Evolutionary conservation across 1,139 yeast genomes (phyloP).

Genomic region (Kurtzmaniella quercitrusa): DNA sequence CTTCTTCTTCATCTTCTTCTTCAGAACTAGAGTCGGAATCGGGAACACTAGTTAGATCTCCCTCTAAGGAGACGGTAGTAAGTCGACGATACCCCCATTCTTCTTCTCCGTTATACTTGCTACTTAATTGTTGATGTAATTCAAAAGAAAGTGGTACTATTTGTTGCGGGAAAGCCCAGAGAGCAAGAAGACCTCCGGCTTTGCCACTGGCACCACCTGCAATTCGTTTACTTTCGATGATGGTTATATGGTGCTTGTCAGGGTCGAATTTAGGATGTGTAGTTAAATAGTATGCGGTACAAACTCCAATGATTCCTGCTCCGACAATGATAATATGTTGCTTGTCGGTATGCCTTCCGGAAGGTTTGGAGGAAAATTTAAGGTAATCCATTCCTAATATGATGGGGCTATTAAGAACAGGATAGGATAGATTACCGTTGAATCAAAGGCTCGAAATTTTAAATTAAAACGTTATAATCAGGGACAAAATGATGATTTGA

Average conservation of each 20-base stretch:
- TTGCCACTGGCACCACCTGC: slow-evolving; percentile 98
- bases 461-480: no score
- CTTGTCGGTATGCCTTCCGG: slow-evolving; percentile 57
- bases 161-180: slow-evolving; percentile 97
- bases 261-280: slow-evolving; percentile 78
- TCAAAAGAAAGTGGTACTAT: slow-evolving; percentile 85
- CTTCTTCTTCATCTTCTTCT: slow-evolving; percentile 13
- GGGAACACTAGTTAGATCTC: slow-evolving; percentile 49
- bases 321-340: slow-evolving; percentile 76
- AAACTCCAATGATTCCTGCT: slow-evolving; percentile 95
- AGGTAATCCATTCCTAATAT: slow-evolving; percentile 22
- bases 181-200: slow-evolving; percentile 91
- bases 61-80: slow-evolving; percentile 84
- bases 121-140: slow-evolving; percentile 79
- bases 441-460: no score
- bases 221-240: slow-evolving; percentile 86
- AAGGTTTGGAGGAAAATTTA: slow-evolving; percentile 40
- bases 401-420: background rate
- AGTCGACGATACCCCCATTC: slow-evolving; percentile 94
- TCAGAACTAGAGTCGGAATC: slow-evolving; percentile 1
- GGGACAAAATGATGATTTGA: no score
- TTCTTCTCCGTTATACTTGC: slow-evolving; percentile 69
- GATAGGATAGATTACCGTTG: no score
- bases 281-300: slow-evolving; percentile 86
- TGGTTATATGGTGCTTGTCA: slow-evolving; percentile 70